Base-by-base conservation (phyloP, 2,329 filamentous ascomycete species). In the Venturia effusa region DNA sequence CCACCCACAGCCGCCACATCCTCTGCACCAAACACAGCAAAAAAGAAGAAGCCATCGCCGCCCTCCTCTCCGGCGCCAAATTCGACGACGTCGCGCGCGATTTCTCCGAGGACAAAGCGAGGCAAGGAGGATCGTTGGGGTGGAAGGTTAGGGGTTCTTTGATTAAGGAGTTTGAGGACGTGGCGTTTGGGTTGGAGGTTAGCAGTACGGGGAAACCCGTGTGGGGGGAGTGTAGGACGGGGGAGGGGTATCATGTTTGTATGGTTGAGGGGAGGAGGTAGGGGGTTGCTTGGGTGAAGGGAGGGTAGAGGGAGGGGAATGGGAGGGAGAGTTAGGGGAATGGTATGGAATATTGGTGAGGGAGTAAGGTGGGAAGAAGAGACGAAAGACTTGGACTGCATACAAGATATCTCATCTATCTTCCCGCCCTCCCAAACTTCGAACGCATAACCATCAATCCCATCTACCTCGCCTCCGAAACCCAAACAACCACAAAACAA, bases 211-310 rank as follows among this genome's bases (percentile, higher is more conserved):
- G 73, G 15, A 85, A 76, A 65, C 87, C 88, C 1, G 87, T 85
- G 71, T 82, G 83, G 71, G 88, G 79, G 1, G 87, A 91, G 76
- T 86, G 81, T 27, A 91, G 89, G 79, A 92, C 89, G 1, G 80
- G 78, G 0, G 87, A 89, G 75, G 89, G 89, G 0, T 92, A 92
- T 77, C 89, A 92, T 73, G 85, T 92, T 67, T 84, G 92, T 68
- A 90, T 92, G 85, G 88, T 92, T 3, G 85, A 87, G 70, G 85
- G 84, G 61, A 77, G 84, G 71, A 86, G 85, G 72, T 85, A 57
- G 59, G 57, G 57, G 6, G 15, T n/a, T n/a, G n/a, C n/a, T n/a
- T n/a, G n/a, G n/a, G n/a, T n/a, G n/a, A n/a, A n/a, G n/a, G n/a
- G n/a, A n/a, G n/a, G n/a, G n/a, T n/a, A n/a, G n/a, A n/a, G n/a